phyloP scores from a whole-genome alignment of 228 moss, liverwort and hornwort genomes.

The Sphagnum fallax region DNA sequence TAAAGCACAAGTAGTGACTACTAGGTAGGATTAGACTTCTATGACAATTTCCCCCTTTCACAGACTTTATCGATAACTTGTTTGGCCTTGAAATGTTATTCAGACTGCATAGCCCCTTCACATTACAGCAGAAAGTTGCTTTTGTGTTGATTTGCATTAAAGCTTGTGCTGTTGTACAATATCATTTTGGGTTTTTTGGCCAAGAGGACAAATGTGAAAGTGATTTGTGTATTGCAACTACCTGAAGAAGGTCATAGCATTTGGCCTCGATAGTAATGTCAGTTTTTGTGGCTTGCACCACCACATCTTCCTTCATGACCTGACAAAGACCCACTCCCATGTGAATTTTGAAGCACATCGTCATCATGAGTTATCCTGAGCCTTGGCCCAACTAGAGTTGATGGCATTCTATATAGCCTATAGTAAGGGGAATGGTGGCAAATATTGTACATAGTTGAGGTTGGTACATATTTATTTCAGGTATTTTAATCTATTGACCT shows the following conservation, averaged over 20 bases:
- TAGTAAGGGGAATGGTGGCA: background rate
- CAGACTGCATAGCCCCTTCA: background rate
- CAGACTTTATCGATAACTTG: background rate
- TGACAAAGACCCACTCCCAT: conserved; percentile 9
- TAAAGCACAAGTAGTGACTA: no score
- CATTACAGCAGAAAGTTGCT: background rate
- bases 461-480: background rate
- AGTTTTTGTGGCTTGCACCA: conserved; percentile 33
- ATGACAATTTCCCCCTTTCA: background rate
- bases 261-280: conserved; percentile 33
- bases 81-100: background rate
- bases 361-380: background rate
- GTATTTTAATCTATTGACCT: background rate
- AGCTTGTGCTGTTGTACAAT: background rate
- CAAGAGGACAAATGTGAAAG: background rate
- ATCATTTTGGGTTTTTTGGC: background rate
- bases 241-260: conserved; percentile 36
- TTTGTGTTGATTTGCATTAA: background rate
- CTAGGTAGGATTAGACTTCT: no score
- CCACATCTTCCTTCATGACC: conserved; percentile 43
- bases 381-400: background rate
- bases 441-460: background rate
- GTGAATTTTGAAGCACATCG: background rate
- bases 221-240: background rate
- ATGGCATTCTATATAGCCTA: no score